These are phyloP conservation scores for Kwoniella sp. DNA, from an alignment of 768 basidiomycete genomes.

Conservation along the genomic window DNA sequence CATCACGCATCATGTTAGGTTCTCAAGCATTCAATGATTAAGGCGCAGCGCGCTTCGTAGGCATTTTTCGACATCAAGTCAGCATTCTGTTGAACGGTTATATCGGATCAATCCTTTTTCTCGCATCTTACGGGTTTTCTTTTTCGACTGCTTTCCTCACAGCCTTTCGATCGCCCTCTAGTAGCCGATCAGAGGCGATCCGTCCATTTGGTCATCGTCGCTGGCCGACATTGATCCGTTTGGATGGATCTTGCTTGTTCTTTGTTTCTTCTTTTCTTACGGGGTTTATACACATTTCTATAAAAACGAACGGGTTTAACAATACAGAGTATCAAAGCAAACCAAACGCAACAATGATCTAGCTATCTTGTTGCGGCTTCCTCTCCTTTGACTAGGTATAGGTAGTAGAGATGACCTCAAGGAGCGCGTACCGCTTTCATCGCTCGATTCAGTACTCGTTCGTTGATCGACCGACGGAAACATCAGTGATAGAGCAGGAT, in stretches of 20 bases:
- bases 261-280: background rate
- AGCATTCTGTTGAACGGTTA: background rate
- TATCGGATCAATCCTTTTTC: background rate
- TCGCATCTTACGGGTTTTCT: background rate
- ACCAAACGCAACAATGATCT: background rate
- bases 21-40: background rate
- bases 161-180: background rate
- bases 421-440: background rate
- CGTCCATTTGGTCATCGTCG: background rate
- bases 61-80: background rate
- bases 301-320: constrained; percentile 1
- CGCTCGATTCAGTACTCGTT: background rate
- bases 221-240: background rate
- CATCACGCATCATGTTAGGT: background rate
- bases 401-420: constrained; percentile 1
- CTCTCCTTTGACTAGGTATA: constrained; percentile 2
- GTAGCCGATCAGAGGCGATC: background rate
- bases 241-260: background rate
- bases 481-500: background rate
- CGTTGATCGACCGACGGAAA: background rate
- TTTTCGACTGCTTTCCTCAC: background rate
- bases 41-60: background rate
- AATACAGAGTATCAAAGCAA: constrained; percentile 1
- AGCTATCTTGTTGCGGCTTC: background rate
- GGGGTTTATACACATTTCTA: constrained; percentile 1